These are phyloP conservation scores for Zygotorulaspora florentina DNA, from an alignment of 805 yeast genomes.

Conservation along the genomic window DNA sequence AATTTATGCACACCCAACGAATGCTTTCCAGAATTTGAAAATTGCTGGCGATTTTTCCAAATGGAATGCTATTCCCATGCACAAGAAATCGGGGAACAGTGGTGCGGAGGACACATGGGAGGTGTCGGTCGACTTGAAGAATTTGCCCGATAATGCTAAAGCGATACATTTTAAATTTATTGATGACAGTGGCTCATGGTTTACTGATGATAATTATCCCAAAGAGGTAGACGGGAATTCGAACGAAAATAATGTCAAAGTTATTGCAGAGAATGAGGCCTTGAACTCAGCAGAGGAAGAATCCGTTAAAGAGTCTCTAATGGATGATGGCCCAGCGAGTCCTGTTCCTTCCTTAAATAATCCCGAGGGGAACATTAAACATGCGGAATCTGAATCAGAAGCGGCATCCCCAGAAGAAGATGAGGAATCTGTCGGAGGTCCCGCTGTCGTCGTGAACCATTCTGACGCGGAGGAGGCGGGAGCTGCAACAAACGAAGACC, in stretches of 20 bases:
- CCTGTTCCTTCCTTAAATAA: constrained; percentile 27
- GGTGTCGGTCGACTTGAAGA: constrained; percentile 26
- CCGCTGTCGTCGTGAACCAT: constrained; percentile 17
- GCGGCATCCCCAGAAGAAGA: constrained; percentile 1
- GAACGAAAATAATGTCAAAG: constrained; percentile 38
- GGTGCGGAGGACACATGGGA: constrained; percentile 18
- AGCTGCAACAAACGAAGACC: constrained; percentile 8
- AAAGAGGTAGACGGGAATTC: constrained; percentile 36
- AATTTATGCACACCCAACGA: constrained; percentile 17
- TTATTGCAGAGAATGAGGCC: constrained; percentile 5
- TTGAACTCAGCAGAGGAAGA: constrained; percentile 2
- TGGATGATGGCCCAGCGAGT: constrained; percentile 25
- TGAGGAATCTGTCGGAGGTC: constrained; percentile 10
- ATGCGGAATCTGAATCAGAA: constrained; percentile 1
- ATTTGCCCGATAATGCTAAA: constrained; percentile 15
- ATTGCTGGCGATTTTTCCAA: constrained; percentile 39
- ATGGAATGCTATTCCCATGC: constrained; percentile 31
- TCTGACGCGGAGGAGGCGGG: constrained; percentile 18
- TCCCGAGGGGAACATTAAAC: not conserved
- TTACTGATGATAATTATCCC: constrained; percentile 28
- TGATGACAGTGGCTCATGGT: constrained; percentile 30
- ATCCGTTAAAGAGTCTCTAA: constrained; percentile 1
- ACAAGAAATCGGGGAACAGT: constrained; percentile 10
- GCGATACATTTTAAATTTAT: constrained; percentile 29
- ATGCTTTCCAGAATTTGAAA: constrained; percentile 24